Evolutionary conservation across 2,329 filamentous ascomycete genomes (phyloP).

Genomic region (Talaromyces islandicus): DNA sequence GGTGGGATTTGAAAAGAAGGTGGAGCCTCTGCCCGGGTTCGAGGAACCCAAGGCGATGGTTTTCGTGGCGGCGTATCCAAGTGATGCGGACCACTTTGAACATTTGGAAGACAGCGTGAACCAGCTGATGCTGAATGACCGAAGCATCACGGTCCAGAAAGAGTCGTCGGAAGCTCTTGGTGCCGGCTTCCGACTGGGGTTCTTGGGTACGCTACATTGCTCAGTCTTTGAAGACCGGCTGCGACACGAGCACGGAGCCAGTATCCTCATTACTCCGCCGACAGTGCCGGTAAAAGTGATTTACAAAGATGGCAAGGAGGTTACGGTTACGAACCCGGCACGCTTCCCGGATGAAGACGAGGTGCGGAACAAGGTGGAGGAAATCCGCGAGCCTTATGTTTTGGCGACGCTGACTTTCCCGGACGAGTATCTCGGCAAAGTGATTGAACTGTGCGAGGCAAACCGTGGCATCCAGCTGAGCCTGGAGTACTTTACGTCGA

Average conservation of each 20-base stretch:
- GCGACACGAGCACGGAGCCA: constrained; percentile 87
- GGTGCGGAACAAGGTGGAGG: constrained; percentile 49
- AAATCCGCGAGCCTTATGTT: constrained; percentile 70
- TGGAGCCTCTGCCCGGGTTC: constrained; percentile 82
- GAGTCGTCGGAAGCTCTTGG: constrained; percentile 91
- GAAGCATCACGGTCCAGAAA: constrained; percentile 88
- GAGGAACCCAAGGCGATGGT: constrained; percentile 99
- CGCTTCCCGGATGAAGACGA: constrained; percentile 74
- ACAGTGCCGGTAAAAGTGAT: constrained; percentile 86
- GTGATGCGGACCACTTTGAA: constrained; percentile 79
- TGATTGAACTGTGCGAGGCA: constrained; percentile 89
- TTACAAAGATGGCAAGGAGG: constrained; percentile 70
- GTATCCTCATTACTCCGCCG: constrained; percentile 93
- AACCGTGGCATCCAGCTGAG: constrained; percentile 84
- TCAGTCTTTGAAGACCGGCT: constrained; percentile 98
- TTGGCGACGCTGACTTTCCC: constrained; percentile 81
- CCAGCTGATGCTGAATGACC: constrained; percentile 88
- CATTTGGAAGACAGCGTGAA: constrained; percentile 90
- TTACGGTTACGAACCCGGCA: constrained; percentile 76
- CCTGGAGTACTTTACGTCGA: constrained; percentile 83
- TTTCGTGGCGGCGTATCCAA: constrained; percentile 93
- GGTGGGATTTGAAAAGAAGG: constrained; percentile 66
- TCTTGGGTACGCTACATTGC: constrained; percentile 93
- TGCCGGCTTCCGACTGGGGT: constrained; percentile 88
- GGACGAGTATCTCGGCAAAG: constrained; percentile 86